Evolutionary conservation across 2,329 filamentous ascomycete species (phyloP).

Genomic region (Cadophora luteo-olivacea): DNA sequence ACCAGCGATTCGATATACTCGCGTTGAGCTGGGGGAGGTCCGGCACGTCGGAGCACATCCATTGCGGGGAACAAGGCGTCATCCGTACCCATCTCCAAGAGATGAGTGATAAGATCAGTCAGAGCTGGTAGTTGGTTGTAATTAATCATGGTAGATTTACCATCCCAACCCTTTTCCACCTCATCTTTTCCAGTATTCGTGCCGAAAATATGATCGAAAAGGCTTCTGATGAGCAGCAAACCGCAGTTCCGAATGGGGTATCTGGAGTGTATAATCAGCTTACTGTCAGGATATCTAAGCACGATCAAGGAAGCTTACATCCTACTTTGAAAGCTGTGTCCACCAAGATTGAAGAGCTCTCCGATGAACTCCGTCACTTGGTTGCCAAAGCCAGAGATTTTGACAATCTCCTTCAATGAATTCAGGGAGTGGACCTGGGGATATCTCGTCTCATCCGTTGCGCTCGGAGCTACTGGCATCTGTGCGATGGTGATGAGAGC

Average conservation of each 20-base stretch:
- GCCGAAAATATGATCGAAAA: conserved; percentile 81
- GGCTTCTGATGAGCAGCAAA: conserved; percentile 83
- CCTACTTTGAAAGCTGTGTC: conserved; percentile 77
- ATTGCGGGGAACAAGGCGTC: conserved; percentile 83
- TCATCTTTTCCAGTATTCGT: conserved; percentile 72
- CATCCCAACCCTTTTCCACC: conserved; percentile 69
- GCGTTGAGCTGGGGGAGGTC: conserved; percentile 64
- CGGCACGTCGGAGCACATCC: conserved; percentile 78
- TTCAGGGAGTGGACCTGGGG: conserved; percentile 96
- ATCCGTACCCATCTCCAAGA: conserved; percentile 61
- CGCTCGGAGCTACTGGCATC: conserved; percentile 57
- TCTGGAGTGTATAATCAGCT: conserved; percentile 48
- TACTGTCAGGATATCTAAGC: neutral
- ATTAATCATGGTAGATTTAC: conserved; percentile 68
- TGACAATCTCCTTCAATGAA: conserved; percentile 90
- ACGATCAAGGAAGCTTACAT: conserved; percentile 69
- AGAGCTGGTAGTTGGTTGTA: conserved; percentile 74
- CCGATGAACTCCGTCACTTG: conserved; percentile 78
- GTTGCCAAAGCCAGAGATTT: conserved; percentile 76
- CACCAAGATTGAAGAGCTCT: conserved; percentile 78
- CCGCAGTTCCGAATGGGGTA: conserved; percentile 97
- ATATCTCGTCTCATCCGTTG: conserved; percentile 67
- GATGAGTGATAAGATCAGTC: conserved; percentile 65
- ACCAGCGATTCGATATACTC: conserved; percentile 64
- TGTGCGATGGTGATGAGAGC: conserved; percentile 67